Conservation (phyloP, 2,329 filamentous ascomycete species). For the Xylariales sp. region DNA sequence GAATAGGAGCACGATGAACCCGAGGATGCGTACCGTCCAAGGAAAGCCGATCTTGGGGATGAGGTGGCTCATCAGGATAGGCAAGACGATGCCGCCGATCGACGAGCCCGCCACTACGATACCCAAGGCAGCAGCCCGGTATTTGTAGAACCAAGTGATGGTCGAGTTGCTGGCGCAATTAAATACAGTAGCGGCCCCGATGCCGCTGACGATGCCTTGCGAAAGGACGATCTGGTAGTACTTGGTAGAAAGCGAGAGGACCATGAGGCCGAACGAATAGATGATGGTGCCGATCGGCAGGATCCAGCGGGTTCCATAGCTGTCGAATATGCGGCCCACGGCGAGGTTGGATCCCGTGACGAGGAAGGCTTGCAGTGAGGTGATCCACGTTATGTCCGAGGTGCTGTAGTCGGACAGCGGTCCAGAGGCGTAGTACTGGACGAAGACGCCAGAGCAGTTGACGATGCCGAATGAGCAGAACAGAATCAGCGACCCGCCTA, state of each 20-base stretch:
- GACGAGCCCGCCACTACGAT: conserved; percentile 58
- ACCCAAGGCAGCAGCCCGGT: conserved; percentile 35
- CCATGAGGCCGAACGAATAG: conserved; percentile 70
- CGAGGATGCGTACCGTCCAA: conserved; percentile 54
- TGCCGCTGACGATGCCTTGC: conserved; percentile 50
- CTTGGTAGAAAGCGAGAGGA: conserved; percentile 61
- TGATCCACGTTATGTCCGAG: conserved; percentile 68
- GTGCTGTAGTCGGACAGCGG: conserved; percentile 60
- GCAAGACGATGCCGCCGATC: conserved; percentile 64
- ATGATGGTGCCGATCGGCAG: conserved; percentile 63
- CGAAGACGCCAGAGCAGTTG: conserved; percentile 65
- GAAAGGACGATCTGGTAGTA: conserved; percentile 57
- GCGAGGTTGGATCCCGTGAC: conserved; percentile 58
- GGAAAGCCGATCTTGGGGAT: conserved; percentile 56
- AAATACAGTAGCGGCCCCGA: conserved; percentile 47
- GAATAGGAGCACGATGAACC: conserved; percentile 53
- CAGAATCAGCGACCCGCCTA: conserved; percentile 42
- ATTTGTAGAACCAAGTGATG: conserved; percentile 35
- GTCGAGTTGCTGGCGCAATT: conserved; percentile 38
- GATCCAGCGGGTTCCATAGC: conserved; percentile 50
- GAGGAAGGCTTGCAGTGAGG: conserved; percentile 61
- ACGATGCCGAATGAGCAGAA: conserved; percentile 55
- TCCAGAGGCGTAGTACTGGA: conserved; percentile 64
- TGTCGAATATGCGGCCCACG: conserved; percentile 39
- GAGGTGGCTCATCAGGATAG: conserved; percentile 67